Percentiles rank a stretch among this genome's conserved stretches.
Evolutionary conservation across 495 filamentous ascomycete genomes (phyloP).

Genomic region (Daldinia grandis): DNA sequence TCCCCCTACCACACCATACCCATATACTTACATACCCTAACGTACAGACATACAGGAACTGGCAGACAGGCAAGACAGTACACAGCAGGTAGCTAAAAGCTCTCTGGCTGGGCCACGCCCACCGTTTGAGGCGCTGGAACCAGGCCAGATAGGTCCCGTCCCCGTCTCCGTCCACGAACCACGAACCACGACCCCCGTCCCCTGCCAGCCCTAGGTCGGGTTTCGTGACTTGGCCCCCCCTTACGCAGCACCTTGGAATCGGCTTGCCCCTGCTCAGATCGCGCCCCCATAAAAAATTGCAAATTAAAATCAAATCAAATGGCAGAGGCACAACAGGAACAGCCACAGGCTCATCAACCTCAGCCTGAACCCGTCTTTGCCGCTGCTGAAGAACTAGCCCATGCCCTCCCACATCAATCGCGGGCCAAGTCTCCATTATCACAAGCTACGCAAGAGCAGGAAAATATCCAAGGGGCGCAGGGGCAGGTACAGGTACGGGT

Average conservation of each 20-base stretch:
- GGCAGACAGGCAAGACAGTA: constrained; percentile 1
- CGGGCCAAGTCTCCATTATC: constrained; percentile 36
- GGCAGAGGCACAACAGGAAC: constrained; percentile 49
- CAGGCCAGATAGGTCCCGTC: constrained; percentile 33
- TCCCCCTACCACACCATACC: constrained; percentile 6
- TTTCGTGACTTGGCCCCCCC: constrained; percentile 47
- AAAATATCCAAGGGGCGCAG: constrained; percentile 38
- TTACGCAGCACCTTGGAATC: constrained; percentile 48
- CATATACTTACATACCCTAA: constrained; percentile 5
- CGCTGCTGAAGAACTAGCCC: constrained; percentile 48
- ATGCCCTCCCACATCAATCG: constrained; percentile 45
- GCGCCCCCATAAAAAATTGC: constrained; percentile 48
- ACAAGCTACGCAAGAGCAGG: constrained; percentile 43
- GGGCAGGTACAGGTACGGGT: constrained; percentile 40
- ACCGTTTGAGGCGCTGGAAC: constrained; percentile 40
- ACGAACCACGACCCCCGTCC: constrained; percentile 28
- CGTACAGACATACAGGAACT: not conserved
- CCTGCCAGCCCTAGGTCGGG: constrained; percentile 44
- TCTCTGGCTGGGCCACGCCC: constrained; percentile 31
- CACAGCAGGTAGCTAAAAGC: constrained; percentile 10
- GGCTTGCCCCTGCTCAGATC: constrained; percentile 48
- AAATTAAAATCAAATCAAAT: constrained; percentile 53
- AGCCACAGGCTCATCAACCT: constrained; percentile 51
- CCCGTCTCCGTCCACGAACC: constrained; percentile 21
- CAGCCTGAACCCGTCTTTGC: constrained; percentile 50